Conservation (phyloP, 139 green algal species). For the Coelastrella sp. region DNA sequence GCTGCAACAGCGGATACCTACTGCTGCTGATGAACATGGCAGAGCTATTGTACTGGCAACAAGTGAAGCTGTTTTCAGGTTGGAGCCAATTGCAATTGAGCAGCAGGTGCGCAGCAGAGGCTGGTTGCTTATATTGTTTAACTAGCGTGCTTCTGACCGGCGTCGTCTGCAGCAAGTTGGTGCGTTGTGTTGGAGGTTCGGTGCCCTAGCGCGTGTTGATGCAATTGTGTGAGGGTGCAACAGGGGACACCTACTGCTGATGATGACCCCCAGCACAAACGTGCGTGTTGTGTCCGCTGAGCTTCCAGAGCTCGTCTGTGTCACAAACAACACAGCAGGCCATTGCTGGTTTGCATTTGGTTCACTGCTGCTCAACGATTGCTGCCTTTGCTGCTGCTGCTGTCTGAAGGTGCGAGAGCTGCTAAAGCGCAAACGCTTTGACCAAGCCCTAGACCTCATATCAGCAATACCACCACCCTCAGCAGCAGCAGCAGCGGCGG, state of each 20-base stretch:
- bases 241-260: slow-evolving; percentile 9
- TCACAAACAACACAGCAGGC: too few species aligned
- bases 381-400: background rate
- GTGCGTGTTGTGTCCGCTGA: too few species aligned
- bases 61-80: slow-evolving; percentile 56
- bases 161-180: too few species aligned
- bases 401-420: slow-evolving; percentile 68
- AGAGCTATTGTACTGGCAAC: slow-evolving; percentile 56
- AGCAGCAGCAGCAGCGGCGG: slow-evolving; percentile 6
- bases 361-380: background rate
- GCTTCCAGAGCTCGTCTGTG: too few species aligned
- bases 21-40: slow-evolving; percentile 45
- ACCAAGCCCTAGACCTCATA: slow-evolving; percentile 62
- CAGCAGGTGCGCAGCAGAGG: slow-evolving; percentile 59
- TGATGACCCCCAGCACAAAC: slow-evolving; percentile 19
- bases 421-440: slow-evolving; percentile 63
- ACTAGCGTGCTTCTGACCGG: too few species aligned
- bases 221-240: slow-evolving; percentile 47
- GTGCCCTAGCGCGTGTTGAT: slow-evolving; percentile 60
- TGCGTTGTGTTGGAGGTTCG: too few species aligned
- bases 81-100: slow-evolving; percentile 71
- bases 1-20: slow-evolving; percentile 13
- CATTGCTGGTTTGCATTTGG: background rate
- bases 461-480: slow-evolving; percentile 22
- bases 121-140: too few species aligned